phyloP scores from a whole-genome alignment of 805 yeast genomes.

The Cyberlindnera maclurae region DNA sequence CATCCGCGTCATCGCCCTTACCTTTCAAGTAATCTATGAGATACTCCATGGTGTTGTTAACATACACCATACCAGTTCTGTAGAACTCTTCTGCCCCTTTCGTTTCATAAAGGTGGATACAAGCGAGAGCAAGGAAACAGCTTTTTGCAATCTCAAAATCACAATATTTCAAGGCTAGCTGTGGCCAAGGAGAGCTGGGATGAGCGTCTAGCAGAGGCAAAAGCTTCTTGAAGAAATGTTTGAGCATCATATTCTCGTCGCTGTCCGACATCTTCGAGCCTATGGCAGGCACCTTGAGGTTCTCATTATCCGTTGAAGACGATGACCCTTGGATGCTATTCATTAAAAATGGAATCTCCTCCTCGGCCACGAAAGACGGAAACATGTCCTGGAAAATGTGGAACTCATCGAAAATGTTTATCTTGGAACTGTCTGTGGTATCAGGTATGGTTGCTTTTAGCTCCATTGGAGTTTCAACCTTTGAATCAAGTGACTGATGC shows the following conservation, averaged over 20 bases:
- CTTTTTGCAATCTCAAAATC: conserved; percentile 51
- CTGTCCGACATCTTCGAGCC: conserved; percentile 26
- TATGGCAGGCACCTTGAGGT: conserved; percentile 1
- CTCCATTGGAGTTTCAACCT: too few relatives aligned
- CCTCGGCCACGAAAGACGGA: conserved; percentile 16
- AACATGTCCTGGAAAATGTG: conserved; percentile 22
- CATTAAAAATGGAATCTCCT: conserved; percentile 13
- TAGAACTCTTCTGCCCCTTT: conserved; percentile 46
- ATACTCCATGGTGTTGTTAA: conserved; percentile 50
- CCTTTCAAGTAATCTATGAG: conserved; percentile 37
- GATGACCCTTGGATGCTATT: conserved; percentile 5
- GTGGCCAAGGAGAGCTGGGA: conserved; percentile 58
- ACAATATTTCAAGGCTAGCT: conserved; percentile 47
- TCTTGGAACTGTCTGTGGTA: conserved; percentile 1
- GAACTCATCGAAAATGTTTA: conserved; percentile 18
- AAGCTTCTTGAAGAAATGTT: conserved; percentile 48
- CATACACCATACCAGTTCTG: conserved; percentile 44
- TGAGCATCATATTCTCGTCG: conserved; percentile 48
- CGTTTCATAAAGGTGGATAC: conserved; percentile 51
- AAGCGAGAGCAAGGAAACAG: conserved; percentile 49
- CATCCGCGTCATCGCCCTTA: conserved; percentile 13
- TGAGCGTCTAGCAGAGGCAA: conserved; percentile 51
- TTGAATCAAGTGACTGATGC: too few relatives aligned
- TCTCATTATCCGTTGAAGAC: not conserved
- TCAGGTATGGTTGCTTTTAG: not conserved